These are phyloP conservation scores for Endotrypanum monterogeii DNA, from an alignment of 208 protist genomes.

Conservation along the genomic window DNA sequence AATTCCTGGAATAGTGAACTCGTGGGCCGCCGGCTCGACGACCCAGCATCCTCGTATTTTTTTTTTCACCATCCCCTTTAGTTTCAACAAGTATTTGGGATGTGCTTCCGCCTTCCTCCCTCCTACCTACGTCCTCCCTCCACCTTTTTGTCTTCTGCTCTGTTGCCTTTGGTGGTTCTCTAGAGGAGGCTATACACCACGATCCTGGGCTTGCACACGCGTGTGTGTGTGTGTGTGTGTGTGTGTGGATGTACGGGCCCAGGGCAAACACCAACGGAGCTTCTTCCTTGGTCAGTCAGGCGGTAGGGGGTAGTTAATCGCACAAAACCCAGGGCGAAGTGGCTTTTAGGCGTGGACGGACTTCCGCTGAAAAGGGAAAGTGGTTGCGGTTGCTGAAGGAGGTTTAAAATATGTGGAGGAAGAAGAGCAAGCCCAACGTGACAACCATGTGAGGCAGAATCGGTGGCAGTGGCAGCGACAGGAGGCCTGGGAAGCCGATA, in stretches of 20 bases:
- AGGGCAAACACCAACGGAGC: neutral
- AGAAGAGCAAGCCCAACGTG: neutral
- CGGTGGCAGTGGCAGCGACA: neutral
- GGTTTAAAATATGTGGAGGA: neutral
- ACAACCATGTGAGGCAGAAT: neutral
- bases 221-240: neutral
- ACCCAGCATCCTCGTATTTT: slow-evolving; percentile 3
- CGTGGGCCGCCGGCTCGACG: neutral
- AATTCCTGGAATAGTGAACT: slow-evolving; percentile 74
- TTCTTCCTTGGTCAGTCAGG: neutral
- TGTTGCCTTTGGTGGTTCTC: neutral
- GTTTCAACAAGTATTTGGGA: no score
- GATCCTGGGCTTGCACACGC: neutral
- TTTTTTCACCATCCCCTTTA: neutral
- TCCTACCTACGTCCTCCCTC: no score
- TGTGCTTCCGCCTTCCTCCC: no score
- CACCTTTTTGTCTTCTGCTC: slow-evolving; percentile 4
- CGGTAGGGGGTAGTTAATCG: neutral
- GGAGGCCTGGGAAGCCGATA: neutral
- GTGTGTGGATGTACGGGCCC: neutral
- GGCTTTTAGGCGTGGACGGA: neutral
- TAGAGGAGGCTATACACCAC: neutral
- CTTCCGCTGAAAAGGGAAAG: neutral
- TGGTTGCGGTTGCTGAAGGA: neutral
- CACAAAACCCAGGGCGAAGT: neutral